Evolutionary conservation across 1,284 basidiomycete species (phyloP).

Genomic region (Phylloboletellus chloephorus): DNA sequence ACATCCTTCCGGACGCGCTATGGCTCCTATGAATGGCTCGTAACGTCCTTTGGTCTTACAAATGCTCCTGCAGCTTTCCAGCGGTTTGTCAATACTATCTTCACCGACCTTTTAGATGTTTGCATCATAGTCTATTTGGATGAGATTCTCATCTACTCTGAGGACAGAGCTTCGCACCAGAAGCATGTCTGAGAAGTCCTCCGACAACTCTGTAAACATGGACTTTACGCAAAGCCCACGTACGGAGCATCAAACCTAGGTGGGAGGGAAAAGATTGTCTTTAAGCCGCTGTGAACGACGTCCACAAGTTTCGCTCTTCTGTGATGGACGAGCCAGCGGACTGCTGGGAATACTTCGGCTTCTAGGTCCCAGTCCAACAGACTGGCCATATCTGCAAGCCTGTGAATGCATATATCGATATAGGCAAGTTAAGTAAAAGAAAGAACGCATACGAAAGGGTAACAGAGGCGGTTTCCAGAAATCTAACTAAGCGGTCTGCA

Average conservation of each 20-base stretch:
- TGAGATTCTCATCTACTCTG: conserved; percentile 1
- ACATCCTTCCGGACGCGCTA: too few species aligned
- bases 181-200: conserved; percentile 30
- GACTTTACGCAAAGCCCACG: too few species aligned
- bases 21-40: too few species aligned
- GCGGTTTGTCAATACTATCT: conserved; percentile 1
- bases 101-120: not conserved
- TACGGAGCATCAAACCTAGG: conserved; percentile 65
- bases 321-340: conserved; percentile 87
- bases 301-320: conserved; percentile 87
- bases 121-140: not conserved
- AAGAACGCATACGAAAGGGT: conserved; percentile 53
- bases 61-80: not conserved
- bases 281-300: conserved; percentile 73
- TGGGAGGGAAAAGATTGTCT: conserved; percentile 77
- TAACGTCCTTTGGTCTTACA: too few species aligned
- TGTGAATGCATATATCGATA: conserved; percentile 29
- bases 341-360: conserved; percentile 80
- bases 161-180: conserved; percentile 18
- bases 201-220: too few species aligned
- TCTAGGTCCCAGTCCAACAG: conserved; percentile 84
- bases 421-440: not conserved
- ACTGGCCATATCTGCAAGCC: conserved; percentile 83
- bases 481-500: conserved; percentile 64
- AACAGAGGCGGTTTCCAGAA: conserved; percentile 62